A percentile compares a stretch with the other conserved stretches of the same genome.
These are phyloP conservation scores for Penicillium sp. DNA, from an alignment of 2,329 filamentous ascomycete species.

Conservation along the genomic window DNA sequence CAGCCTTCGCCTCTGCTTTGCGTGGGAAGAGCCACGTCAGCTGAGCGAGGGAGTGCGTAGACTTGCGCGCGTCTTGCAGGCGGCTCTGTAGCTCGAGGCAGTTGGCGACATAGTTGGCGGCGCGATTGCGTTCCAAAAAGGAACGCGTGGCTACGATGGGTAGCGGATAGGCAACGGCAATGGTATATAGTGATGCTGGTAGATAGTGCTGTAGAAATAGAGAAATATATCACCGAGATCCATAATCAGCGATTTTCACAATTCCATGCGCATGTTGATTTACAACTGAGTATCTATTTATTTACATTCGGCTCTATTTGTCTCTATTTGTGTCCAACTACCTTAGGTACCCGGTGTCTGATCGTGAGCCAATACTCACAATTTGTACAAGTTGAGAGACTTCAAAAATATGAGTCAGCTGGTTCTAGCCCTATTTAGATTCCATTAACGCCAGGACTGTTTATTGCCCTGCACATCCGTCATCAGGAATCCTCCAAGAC, in stretches of 20 bases:
- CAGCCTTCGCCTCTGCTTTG: conserved; percentile 63
- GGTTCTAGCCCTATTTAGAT: not conserved
- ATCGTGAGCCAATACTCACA: too few relatives aligned
- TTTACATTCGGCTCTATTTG: too few relatives aligned
- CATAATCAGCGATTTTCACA: too few relatives aligned
- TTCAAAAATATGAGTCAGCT: not conserved
- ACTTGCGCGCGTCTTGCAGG: conserved; percentile 43
- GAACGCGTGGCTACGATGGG: conserved; percentile 13
- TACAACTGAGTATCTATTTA: too few relatives aligned
- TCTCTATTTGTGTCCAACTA: too few relatives aligned
- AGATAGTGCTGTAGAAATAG: not conserved
- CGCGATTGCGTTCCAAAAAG: conserved; percentile 1
- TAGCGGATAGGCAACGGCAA: not conserved
- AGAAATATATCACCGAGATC: too few relatives aligned
- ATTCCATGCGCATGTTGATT: too few relatives aligned
- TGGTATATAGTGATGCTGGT: not conserved
- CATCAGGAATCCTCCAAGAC: conserved; percentile 14
- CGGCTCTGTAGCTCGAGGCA: conserved; percentile 1
- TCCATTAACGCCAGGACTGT: not conserved
- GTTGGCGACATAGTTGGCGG: not conserved
- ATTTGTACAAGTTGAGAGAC: too few relatives aligned
- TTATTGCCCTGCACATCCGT: conserved; percentile 6
- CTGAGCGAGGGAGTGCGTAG: conserved; percentile 64
- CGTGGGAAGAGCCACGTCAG: conserved; percentile 63
- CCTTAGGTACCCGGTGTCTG: too few relatives aligned